phyloP scores from a whole-genome alignment of 1,284 basidiomycete species.

The Austroboletus novae-zelandiae region DNA sequence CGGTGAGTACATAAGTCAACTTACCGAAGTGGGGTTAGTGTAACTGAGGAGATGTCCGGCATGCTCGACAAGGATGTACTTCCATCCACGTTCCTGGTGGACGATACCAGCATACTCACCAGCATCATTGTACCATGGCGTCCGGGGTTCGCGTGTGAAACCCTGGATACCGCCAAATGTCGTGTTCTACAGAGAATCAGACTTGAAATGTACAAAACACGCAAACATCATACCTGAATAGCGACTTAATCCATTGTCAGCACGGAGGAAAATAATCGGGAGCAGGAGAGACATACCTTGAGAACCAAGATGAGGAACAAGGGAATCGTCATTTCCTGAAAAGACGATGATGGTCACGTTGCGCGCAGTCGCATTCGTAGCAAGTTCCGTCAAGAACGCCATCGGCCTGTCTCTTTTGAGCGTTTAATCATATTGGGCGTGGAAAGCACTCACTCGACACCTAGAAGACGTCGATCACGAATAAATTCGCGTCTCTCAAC shows the following conservation, averaged over 20 bases:
- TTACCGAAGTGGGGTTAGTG: constrained; percentile 49
- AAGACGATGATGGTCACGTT: constrained; percentile 54
- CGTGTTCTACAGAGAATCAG: constrained; percentile 48
- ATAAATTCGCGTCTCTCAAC: neutral
- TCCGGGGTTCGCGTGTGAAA: constrained; percentile 63
- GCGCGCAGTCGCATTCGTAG: constrained; percentile 52
- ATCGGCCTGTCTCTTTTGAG: constrained; percentile 46
- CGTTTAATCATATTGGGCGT: neutral
- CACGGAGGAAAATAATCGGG: neutral
- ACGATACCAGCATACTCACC: constrained; percentile 63
- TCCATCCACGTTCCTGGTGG: constrained; percentile 70
- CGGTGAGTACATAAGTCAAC: neutral
- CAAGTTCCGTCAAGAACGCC: constrained; percentile 60
- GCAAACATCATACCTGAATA: constrained; percentile 48
- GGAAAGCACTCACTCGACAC: constrained; percentile 45
- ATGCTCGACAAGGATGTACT: constrained; percentile 49
- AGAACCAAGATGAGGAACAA: constrained; percentile 60
- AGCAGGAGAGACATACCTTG: constrained; percentile 45
- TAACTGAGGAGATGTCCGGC: constrained; percentile 58
- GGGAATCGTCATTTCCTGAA: constrained; percentile 67
- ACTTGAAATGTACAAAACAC: too few species aligned
- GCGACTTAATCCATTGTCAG: constrained; percentile 39
- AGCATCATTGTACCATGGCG: constrained; percentile 58
- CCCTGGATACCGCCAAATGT: constrained; percentile 76
- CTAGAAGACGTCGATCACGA: constrained; percentile 22